These are phyloP conservation scores for Amoeboradix gromovi DNA, from an alignment of 371 early-diverging fungal genomes.

Conservation along the genomic window DNA sequence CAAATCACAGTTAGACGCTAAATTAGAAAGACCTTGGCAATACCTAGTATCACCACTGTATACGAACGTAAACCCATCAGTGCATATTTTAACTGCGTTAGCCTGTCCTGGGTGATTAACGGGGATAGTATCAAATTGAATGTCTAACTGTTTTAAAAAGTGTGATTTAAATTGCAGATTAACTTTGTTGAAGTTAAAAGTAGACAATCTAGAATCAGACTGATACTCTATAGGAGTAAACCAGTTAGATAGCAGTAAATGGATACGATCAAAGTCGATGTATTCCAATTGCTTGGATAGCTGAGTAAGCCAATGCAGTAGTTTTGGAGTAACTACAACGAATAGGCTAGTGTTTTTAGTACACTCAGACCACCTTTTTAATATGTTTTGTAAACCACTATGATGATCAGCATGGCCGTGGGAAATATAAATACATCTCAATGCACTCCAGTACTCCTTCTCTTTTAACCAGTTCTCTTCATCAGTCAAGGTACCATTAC, in stretches of 20 bases:
- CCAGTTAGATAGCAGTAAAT: background rate
- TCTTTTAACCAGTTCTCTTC: background rate
- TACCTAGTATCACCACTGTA: slow-evolving; percentile 15
- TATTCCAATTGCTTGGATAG: background rate
- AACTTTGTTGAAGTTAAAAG: background rate
- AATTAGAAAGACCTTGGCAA: slow-evolving; percentile 7
- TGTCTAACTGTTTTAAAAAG: slow-evolving; percentile 1
- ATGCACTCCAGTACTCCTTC: slow-evolving; percentile 1
- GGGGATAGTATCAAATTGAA: slow-evolving; percentile 2
- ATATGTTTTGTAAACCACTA: slow-evolving; percentile 9
- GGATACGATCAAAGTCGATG: background rate
- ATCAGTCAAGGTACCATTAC: slow-evolving; percentile 1
- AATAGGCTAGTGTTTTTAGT: background rate
- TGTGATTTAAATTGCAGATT: background rate
- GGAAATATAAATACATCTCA: slow-evolving; percentile 9
- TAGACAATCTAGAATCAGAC: background rate
- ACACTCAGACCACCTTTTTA: slow-evolving; percentile 2
- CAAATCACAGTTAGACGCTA: slow-evolving; percentile 9
- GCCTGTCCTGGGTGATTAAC: slow-evolving; percentile 8
- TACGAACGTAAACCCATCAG: slow-evolving; percentile 3
- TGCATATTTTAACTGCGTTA: slow-evolving; percentile 5
- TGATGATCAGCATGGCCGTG: slow-evolving; percentile 17
- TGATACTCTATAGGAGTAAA: background rate
- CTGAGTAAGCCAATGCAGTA: background rate
- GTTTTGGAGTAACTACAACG: background rate